A percentile compares a stretch with the other conserved stretches of the same genome.
These are phyloP conservation scores for Colletotrichum falcatum DNA, from an alignment of 2,329 filamentous ascomycete genomes.

Conservation along the genomic window DNA sequence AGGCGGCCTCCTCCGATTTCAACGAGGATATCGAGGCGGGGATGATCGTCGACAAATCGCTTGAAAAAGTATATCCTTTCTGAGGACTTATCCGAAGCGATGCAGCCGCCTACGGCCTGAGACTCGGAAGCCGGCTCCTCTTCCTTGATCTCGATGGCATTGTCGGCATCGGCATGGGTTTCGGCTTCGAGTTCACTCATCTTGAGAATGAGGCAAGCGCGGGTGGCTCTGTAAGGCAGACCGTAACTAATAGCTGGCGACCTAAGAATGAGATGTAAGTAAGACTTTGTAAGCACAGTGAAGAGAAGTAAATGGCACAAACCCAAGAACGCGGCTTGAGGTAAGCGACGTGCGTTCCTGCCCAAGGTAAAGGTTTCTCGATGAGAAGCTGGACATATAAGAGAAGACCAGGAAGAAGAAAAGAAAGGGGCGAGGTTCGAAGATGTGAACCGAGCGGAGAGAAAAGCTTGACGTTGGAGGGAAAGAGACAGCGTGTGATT, in stretches of 20 bases:
- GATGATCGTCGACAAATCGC: background rate
- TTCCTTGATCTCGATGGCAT: background rate
- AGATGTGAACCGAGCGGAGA: too few species aligned
- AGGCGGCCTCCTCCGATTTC: background rate
- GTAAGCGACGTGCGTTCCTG: background rate
- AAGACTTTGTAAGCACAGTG: background rate
- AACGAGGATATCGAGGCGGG: conserved; percentile 5
- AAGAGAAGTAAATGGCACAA: background rate
- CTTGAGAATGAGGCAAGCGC: background rate
- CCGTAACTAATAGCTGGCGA: too few species aligned
- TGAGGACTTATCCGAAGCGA: background rate
- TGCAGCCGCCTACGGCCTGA: accelerated
- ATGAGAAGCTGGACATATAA: too few species aligned
- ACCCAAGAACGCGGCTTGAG: background rate
- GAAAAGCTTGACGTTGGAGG: background rate
- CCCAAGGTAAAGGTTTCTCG: background rate
- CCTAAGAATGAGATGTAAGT: background rate
- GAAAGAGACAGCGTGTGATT: too few species aligned
- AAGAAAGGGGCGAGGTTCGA: background rate
- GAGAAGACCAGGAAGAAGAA: background rate
- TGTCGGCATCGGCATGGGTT: background rate
- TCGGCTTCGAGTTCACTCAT: background rate
- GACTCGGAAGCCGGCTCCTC: background rate
- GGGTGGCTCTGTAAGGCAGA: too few species aligned
- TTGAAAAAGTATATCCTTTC: conserved; percentile 24